Conservation (phyloP, 331 rosid genomes). For the Erythrophleum ivorense region DNA sequence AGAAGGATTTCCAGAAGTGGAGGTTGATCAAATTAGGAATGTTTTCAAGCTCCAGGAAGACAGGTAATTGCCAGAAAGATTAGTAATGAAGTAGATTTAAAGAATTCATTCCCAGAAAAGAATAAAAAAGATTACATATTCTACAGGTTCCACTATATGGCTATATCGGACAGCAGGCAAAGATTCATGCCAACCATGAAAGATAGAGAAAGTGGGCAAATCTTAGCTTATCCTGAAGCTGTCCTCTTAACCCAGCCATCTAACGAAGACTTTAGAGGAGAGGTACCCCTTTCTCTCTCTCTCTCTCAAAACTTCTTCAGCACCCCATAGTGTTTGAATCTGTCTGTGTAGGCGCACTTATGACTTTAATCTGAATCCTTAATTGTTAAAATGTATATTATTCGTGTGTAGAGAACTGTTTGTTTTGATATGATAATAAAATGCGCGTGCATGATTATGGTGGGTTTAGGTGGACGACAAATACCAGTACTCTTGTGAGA, state of each 20-base stretch:
- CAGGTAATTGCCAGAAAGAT: slow-evolving; percentile 34
- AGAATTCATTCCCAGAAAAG: neutral
- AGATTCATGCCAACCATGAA: slow-evolving; percentile 68
- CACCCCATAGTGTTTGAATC: no score
- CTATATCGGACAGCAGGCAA: slow-evolving; percentile 56
- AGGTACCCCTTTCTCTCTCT: slow-evolving; percentile 44
- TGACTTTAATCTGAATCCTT: no score
- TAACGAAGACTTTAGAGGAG: slow-evolving; percentile 64
- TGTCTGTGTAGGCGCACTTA: no score
- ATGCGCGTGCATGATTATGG: slow-evolving; percentile 24
- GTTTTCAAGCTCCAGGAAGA: slow-evolving; percentile 62
- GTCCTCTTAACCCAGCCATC: slow-evolving; percentile 64
- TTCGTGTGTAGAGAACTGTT: no score
- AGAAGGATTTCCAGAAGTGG: slow-evolving; percentile 58
- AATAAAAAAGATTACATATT: neutral
- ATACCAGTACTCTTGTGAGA: slow-evolving; percentile 55
- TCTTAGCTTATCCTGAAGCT: slow-evolving; percentile 78
- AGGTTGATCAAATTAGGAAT: slow-evolving; percentile 66
- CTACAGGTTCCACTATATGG: slow-evolving; percentile 72
- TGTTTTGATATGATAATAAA: neutral
- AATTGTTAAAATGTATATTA: no score
- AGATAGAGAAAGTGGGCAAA: slow-evolving; percentile 36
- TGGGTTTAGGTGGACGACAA: slow-evolving; percentile 58
- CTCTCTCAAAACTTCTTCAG: no score
- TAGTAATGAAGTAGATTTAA: neutral